Evolutionary conservation across 2,329 filamentous ascomycete species (phyloP), one percentile per base, ranked within the genome.

Genomic region (Dactylellina sp.): DNA sequence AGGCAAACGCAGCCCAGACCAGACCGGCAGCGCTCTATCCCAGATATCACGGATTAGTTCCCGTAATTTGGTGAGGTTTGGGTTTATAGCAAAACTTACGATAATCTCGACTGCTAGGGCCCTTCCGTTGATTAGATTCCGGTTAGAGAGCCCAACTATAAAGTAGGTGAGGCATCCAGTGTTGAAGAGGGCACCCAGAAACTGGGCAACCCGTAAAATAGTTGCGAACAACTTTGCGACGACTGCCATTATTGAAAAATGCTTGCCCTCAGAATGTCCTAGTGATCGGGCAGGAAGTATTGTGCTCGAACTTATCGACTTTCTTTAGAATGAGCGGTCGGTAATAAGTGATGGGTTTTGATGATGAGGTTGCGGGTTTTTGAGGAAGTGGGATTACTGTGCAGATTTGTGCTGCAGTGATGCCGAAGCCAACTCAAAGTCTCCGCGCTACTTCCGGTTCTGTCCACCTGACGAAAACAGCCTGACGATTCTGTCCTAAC

Each of bases 81-180:
- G 12, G 42, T 39, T 16, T 32, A n/a, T 16, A 11, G 14, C 4
- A n/a, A 40, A 47, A 12, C 70, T 39, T 62, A 66, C 70, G 14
- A 74, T 74, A 9, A 74, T 66, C 40, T 74, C 70, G 3, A 74
- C 70, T 1, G 70, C 70, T 16, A 66, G 35, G 1, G 61, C 70
- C n/a, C 20, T 66, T 2, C 70, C 70, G 28, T 32, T 70, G 37
- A 72, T 65, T 2, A 53, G 28, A 46, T 74, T 57, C 11, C 56
- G 20, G 18, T 66, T 74, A 6, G 70, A 56, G 22, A 74, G 70
- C 12, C 62, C 49, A 16, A 74, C 61, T 16, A 74, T 66, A 22
- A 74, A 62, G 25, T 74, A 74, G 42, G 70, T 74, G 39, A 32
- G 37, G 35, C 46, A 56, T 7, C 55, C 70, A 24, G 70, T 57